Evolutionary conservation across 352 stramenopile genomes (phyloP).

Genomic region (Blastocystis hominis): DNA sequence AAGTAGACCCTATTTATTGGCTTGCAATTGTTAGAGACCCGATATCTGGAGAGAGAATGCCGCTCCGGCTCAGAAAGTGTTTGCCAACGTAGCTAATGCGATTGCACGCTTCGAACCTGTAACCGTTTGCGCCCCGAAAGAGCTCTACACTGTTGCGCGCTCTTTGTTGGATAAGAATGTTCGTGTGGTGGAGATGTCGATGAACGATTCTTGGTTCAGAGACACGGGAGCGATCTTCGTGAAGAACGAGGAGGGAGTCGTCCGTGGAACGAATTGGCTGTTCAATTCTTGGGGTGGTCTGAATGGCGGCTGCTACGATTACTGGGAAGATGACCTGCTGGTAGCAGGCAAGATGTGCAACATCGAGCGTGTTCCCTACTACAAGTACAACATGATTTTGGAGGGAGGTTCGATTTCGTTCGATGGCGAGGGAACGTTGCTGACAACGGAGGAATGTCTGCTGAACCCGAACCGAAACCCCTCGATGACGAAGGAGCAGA

Average conservation of each 20-base stretch:
- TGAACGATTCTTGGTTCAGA: constrained; percentile 66
- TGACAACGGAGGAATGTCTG: constrained; percentile 67
- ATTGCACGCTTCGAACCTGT: constrained; percentile 62
- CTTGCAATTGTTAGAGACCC: neutral
- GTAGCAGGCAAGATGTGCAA: constrained; percentile 61
- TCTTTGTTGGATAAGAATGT: constrained; percentile 57
- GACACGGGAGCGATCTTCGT: constrained; percentile 63
- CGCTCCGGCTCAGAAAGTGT: constrained; percentile 59
- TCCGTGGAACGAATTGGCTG: constrained; percentile 64
- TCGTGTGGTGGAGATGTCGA: constrained; percentile 59
- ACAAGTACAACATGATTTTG: constrained; percentile 60
- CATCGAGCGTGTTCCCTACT: constrained; percentile 30
- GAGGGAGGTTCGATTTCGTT: constrained; percentile 67
- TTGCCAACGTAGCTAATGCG: constrained; percentile 59
- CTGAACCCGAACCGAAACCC: constrained; percentile 67
- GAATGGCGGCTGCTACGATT: constrained; percentile 61
- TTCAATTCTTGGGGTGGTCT: constrained; percentile 68
- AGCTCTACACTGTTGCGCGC: constrained; percentile 25
- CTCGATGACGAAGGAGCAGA: constrained; percentile 61
- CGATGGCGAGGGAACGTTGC: constrained; percentile 67
- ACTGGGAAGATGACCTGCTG: constrained; percentile 61
- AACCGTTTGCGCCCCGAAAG: constrained; percentile 58
- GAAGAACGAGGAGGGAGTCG: constrained; percentile 25
- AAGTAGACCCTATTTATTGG: neutral
- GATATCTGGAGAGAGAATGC: constrained; percentile 61